Evolutionary conservation across 805 yeast genomes (phyloP).

Genomic region (Myxozyma sirexii): DNA sequence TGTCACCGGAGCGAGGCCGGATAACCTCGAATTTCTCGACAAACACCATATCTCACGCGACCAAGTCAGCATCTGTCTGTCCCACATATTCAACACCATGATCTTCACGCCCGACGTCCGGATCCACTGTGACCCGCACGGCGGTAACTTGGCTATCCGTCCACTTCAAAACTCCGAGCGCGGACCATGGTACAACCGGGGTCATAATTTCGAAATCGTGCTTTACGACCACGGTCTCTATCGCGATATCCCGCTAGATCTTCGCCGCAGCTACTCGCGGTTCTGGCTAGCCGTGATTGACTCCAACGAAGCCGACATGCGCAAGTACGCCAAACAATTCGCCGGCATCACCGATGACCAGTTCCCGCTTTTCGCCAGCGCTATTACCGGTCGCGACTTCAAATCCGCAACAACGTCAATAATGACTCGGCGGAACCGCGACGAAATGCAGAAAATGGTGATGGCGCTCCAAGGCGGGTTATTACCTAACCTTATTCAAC

Average conservation of each 20-base stretch:
- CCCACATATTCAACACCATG: constrained; percentile 93
- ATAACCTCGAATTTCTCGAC: constrained; percentile 67
- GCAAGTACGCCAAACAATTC: constrained; percentile 69
- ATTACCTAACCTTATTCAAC: constrained; percentile 73
- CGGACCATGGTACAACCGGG: constrained; percentile 39
- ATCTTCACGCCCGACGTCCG: constrained; percentile 90
- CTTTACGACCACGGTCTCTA: constrained; percentile 95
- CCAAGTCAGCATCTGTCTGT: constrained; percentile 79
- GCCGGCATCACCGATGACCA: constrained; percentile 76
- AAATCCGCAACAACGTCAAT: constrained; percentile 66
- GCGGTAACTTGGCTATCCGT: constrained; percentile 90
- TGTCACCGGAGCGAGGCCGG: constrained; percentile 79
- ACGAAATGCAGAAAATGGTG: constrained; percentile 72
- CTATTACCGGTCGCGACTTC: constrained; percentile 92
- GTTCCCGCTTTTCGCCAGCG: constrained; percentile 85
- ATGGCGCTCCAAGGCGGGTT: constrained; percentile 61
- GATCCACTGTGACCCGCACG: constrained; percentile 97
- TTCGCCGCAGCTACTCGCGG: constrained; percentile 81
- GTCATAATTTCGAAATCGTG: constrained; percentile 85
- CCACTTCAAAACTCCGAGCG: constrained; percentile 40
- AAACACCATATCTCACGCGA: constrained; percentile 66
- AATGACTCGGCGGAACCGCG: constrained; percentile 52
- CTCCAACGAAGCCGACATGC: constrained; percentile 66
- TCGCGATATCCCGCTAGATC: constrained; percentile 73
- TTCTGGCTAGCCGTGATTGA: constrained; percentile 91